Evolutionary conservation across 1,284 basidiomycete genomes (phyloP).

Genomic region (Vanrija pseudolonga): DNA sequence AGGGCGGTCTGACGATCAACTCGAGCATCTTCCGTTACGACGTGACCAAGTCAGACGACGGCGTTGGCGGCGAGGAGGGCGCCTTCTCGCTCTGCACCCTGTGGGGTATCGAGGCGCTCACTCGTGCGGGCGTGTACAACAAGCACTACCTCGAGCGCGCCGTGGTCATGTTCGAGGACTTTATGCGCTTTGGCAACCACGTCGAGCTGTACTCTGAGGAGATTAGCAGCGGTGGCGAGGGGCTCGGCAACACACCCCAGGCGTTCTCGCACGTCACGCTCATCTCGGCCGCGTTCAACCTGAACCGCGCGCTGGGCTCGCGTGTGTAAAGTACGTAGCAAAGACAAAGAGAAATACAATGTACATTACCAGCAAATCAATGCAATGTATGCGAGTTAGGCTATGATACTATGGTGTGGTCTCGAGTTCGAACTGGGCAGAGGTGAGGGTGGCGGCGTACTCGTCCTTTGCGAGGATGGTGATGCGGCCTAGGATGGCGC

Average conservation of each 20-base stretch:
- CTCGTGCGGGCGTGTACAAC: constrained; percentile 75
- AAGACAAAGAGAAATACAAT: too few species aligned
- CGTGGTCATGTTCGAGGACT: constrained; percentile 44
- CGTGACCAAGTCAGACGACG: constrained; percentile 73
- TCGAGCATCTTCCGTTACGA: constrained; percentile 59
- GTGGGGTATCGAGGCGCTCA: constrained; percentile 79
- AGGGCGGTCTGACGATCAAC: constrained; percentile 82
- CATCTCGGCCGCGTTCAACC: constrained; percentile 49
- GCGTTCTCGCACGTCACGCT: constrained; percentile 49
- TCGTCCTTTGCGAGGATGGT: too few species aligned
- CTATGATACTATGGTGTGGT: too few species aligned
- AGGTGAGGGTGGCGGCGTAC: too few species aligned
- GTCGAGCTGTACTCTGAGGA: constrained; percentile 76
- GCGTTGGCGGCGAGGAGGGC: constrained; percentile 91
- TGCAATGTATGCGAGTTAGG: too few species aligned
- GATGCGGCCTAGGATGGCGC: too few species aligned
- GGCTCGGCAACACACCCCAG: constrained; percentile 48
- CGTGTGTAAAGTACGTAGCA: background rate
- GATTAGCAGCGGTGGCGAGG: constrained; percentile 49
- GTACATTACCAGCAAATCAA: too few species aligned
- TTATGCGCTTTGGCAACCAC: constrained; percentile 70
- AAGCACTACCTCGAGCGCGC: constrained; percentile 55
- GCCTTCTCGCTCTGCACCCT: constrained; percentile 48
- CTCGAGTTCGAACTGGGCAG: too few species aligned
- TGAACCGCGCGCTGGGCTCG: constrained; percentile 38